Base-by-base conservation (phyloP, 805 yeast genomes). In the Saccharomycopsis sp. region DNA sequence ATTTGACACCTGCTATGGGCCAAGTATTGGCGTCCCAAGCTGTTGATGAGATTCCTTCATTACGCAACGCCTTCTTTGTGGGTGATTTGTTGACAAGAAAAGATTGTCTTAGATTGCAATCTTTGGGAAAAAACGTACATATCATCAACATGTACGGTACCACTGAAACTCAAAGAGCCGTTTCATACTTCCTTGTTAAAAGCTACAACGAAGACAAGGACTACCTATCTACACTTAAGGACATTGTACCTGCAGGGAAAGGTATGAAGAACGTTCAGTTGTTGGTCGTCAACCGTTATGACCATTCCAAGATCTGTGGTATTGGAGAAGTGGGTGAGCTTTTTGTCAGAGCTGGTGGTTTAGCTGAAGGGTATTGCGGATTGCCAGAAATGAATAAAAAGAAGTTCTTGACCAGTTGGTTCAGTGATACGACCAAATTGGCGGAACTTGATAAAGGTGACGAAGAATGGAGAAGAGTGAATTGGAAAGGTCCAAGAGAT, bases 71-170 rank as follows among this genome's bases (percentile, higher is more conserved):
- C 1, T 92, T 92, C 68, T 92, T 92, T 55, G 99, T 92, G 21
- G 99, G 99, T 54, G 99, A 92, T 62, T 85, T 92, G 48, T 68
- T 92, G 50, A 92, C 99, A 50, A 94, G 92, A 64, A 80, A 98
- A 64, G 99, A 94, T 62, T 92, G 98, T 63, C 65, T 85, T 51
- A 75, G 96, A 55, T 69, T 92, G 52, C 99, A 92, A 60, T 76
- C 92, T 1, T 70, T 92, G 53, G 97, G 97, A 10, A 78, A 78
- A 58, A 89, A 92, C 55, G 94, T 85, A 41, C 67, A 62, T 57
- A 89, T 92, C 56, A 94, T 92, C 51, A 92, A 92, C 64, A 92
- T 92, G 99, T 92, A 92, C 60, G 99, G 99, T 55, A 92, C 99
- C 30, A 92, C 99, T 8, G 99, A 92, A 62, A 92, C 99, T 12